Evolutionary conservation across 495 filamentous ascomycete genomes (phyloP).

Genomic region (Podospora tetraspora): DNA sequence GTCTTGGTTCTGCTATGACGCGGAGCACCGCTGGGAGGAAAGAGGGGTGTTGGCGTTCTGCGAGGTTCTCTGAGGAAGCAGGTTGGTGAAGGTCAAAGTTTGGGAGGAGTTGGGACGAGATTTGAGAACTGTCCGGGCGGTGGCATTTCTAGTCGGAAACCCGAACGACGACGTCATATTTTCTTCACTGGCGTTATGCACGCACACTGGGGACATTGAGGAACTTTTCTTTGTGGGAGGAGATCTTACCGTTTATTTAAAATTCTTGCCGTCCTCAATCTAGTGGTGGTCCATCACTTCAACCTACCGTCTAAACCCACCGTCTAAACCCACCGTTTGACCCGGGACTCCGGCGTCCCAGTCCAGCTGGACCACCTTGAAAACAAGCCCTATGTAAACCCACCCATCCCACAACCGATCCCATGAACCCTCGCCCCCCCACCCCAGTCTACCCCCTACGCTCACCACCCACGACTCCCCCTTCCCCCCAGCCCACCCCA

Average conservation of each 20-base stretch:
- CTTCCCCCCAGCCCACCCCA: neutral
- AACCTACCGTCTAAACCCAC: neutral
- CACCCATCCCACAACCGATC: no score
- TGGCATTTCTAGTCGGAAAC: neutral
- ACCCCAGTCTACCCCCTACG: neutral
- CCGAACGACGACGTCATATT: neutral
- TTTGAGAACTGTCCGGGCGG: neutral
- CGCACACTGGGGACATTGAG: neutral
- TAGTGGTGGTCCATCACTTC: neutral
- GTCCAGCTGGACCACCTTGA: no score
- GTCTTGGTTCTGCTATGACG: no score
- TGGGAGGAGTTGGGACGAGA: neutral
- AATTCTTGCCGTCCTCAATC: neutral
- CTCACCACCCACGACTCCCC: no score
- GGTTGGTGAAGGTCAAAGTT: neutral
- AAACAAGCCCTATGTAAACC: neutral
- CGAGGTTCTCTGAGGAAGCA: neutral
- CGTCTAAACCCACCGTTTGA: no score
- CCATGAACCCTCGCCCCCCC: neutral
- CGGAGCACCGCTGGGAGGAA: no score
- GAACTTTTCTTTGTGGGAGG: neutral
- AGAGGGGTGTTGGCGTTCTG: neutral
- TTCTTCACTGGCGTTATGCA: neutral
- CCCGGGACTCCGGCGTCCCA: no score
- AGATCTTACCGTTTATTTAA: neutral